phyloP scores from a whole-genome alignment of 2,329 filamentous ascomycete genomes.

The Trichoderma breve region DNA sequence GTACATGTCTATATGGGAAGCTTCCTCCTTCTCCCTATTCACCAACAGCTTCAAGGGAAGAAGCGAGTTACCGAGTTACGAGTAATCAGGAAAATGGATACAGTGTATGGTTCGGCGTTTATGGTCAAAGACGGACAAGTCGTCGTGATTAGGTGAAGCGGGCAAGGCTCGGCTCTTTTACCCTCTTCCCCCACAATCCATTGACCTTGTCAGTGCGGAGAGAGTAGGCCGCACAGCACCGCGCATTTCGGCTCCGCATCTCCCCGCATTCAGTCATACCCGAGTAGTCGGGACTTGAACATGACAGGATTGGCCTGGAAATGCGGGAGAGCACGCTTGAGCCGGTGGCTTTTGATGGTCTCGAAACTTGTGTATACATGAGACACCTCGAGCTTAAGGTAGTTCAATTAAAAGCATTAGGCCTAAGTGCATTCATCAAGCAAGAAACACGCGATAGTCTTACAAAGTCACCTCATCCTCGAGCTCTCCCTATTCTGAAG shows the following conservation, averaged over 20 bases:
- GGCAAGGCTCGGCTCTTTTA: constrained; percentile 7
- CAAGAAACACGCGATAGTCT: neutral
- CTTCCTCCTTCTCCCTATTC: no score
- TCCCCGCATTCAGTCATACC: constrained; percentile 16
- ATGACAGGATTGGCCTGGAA: neutral
- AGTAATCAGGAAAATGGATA: neutral
- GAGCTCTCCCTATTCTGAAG: neutral
- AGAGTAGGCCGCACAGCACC: neutral
- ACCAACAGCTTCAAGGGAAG: no score
- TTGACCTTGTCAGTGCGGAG: constrained; percentile 14
- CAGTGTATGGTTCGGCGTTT: neutral
- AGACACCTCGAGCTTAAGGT: neutral
- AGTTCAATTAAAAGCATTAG: neutral
- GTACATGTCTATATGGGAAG: neutral
- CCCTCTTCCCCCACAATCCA: constrained; percentile 15
- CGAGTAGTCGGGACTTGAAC: constrained; percentile 7
- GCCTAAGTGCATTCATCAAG: neutral
- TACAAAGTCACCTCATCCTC: neutral
- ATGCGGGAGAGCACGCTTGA: neutral
- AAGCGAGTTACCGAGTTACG: neutral
- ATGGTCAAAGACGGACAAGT: neutral
- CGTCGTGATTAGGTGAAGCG: neutral
- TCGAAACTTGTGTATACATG: neutral
- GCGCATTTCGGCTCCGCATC: constrained; percentile 19
- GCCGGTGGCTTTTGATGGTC: neutral